Percentiles rank a stretch among this genome's conserved stretches.
These are phyloP conservation scores for Septoria petroselini DNA, from an alignment of 2,329 filamentous ascomycete species.

Conservation along the genomic window DNA sequence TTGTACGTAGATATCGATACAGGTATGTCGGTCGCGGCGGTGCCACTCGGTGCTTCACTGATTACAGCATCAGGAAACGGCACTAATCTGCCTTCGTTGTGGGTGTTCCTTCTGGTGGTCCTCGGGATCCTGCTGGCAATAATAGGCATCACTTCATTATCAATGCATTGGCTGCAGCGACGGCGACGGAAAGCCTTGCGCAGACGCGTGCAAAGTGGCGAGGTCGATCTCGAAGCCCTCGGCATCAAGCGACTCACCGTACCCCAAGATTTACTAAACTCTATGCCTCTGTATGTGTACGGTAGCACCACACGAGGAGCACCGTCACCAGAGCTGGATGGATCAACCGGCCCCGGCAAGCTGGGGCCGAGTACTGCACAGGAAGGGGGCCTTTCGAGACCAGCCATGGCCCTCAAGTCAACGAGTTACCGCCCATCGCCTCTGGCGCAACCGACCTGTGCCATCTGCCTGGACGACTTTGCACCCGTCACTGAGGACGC, in stretches of 20 bases:
- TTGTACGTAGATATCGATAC: conserved; percentile 52
- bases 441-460: conserved; percentile 74
- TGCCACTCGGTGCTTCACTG: neutral
- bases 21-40: conserved; percentile 34
- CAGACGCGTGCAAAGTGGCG: conserved; percentile 68
- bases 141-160: conserved; percentile 62
- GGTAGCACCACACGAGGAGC: conserved; percentile 18
- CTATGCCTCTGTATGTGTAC: conserved; percentile 78
- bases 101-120: conserved; percentile 72
- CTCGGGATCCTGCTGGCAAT: conserved; percentile 68
- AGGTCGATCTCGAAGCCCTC: conserved; percentile 80
- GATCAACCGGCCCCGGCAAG: conserved; percentile 14
- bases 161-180: conserved; percentile 75
- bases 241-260: conserved; percentile 81
- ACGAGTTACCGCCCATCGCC: conserved; percentile 31
- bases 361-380: neutral
- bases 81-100: conserved; percentile 63
- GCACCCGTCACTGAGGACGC: conserved; percentile 39
- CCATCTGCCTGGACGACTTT: conserved; percentile 87
- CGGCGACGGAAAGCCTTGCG: conserved; percentile 65
- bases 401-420: conserved; percentile 11
- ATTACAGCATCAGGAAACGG: conserved; percentile 21
- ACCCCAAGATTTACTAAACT: conserved; percentile 65
- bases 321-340: conserved; percentile 10
- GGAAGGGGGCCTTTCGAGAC: conserved; percentile 5